Evolutionary conservation across 257 asterid species (phyloP).

Genomic region (Solanum etuberosum): DNA sequence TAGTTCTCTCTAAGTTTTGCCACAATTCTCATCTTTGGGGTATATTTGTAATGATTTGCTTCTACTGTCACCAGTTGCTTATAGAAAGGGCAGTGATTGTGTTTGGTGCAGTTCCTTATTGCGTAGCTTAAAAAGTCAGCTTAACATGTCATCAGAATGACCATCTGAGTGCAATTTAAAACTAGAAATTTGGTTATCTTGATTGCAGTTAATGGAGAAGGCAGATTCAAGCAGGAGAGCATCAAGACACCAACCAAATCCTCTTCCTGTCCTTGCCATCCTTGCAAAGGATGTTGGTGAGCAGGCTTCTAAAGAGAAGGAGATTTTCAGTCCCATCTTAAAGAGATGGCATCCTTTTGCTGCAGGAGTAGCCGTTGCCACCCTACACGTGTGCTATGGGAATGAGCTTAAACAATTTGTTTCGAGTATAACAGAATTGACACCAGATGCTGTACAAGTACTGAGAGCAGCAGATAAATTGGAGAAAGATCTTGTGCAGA

Average conservation of each 20-base stretch:
- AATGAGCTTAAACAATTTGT: conserved; percentile 90
- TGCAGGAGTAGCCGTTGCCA: conserved; percentile 97
- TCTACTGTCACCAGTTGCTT: not conserved
- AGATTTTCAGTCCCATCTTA: conserved; percentile 72
- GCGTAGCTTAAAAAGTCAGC: not conserved
- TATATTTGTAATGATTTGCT: not conserved
- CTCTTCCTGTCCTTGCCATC: conserved; percentile 88
- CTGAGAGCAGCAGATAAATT: conserved; percentile 92
- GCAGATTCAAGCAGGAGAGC: conserved; percentile 97
- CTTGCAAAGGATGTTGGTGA: conserved; percentile 95
- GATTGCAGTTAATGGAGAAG: conserved; percentile 76
- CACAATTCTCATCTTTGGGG: not conserved
- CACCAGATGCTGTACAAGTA: conserved; percentile 93
- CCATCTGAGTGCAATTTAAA: not conserved
- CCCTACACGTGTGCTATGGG: conserved; percentile 86
- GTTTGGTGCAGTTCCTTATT: not conserved
- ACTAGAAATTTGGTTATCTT: not conserved
- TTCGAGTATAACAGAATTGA: conserved; percentile 76
- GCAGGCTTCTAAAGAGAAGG: conserved; percentile 73
- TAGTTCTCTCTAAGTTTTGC: not conserved
- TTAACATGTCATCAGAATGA: not conserved
- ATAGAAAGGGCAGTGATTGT: not conserved
- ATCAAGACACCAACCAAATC: conserved; percentile 71
- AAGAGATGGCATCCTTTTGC: conserved; percentile 97
- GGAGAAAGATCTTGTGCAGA: conserved; percentile 89